A percentile compares a stretch with the other conserved stretches of the same genome.
Conservation (phyloP, 1,139 yeast genomes). For the Debaryomycetaceae sp. region DNA sequence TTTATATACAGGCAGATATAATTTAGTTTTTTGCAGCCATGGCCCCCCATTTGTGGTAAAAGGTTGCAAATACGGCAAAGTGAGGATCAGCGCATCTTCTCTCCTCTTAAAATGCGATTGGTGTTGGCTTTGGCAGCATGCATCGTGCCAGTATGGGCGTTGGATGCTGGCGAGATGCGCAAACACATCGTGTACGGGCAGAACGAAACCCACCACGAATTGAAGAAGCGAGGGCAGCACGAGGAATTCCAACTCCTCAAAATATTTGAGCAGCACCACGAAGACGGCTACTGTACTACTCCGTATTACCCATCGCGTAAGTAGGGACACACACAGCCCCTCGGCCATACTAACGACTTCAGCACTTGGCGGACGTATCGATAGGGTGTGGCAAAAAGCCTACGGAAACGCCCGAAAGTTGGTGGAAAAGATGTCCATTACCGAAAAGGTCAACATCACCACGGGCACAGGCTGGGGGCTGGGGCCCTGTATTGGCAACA, state of each 20-base stretch:
- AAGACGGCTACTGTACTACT: conserved; percentile 22
- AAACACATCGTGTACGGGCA: conserved; percentile 10
- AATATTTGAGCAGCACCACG: conserved; percentile 22
- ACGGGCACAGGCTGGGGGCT: conserved; percentile 66
- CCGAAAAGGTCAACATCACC: conserved; percentile 59
- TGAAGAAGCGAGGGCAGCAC: conserved; percentile 30
- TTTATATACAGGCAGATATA: background rate
- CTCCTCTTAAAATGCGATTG: background rate
- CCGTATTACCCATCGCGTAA: conserved; percentile 36
- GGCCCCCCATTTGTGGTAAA: background rate
- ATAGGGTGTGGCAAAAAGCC: conserved; percentile 52
- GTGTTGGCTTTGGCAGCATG: background rate
- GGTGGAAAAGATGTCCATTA: conserved; percentile 49
- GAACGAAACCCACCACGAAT: conserved; percentile 9
- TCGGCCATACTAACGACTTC: conserved; percentile 9
- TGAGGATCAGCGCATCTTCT: background rate
- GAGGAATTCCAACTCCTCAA: conserved; percentile 30
- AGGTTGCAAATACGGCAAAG: background rate
- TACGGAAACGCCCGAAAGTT: conserved; percentile 51
- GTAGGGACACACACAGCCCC: conserved; percentile 15
- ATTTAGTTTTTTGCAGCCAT: conserved; percentile 8
- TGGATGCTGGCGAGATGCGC: conserved; percentile 7
- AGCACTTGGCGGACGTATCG: conserved; percentile 42
- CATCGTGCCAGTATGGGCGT: conserved; percentile 1
- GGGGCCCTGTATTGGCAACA: conserved; percentile 63